Evolutionary conservation across 495 filamentous ascomycete genomes (phyloP).

Genomic region (Penicillium desertorum): DNA sequence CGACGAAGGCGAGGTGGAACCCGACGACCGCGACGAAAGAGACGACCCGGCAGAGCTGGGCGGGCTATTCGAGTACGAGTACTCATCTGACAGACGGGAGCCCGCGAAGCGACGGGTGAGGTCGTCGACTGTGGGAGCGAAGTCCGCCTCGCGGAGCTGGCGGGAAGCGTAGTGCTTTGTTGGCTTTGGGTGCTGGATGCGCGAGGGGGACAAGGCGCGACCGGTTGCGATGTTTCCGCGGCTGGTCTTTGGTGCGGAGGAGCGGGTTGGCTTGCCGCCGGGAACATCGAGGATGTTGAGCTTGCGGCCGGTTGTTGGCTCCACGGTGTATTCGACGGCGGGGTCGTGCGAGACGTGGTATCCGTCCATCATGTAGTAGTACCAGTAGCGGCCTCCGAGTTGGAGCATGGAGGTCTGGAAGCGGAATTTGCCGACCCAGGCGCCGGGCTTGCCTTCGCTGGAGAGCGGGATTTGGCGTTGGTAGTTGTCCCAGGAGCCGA

Average conservation of each 20-base stretch:
- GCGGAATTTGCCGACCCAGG: constrained; percentile 93
- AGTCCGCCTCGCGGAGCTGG: constrained; percentile 77
- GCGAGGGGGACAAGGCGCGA: constrained; percentile 79
- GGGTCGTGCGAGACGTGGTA: constrained; percentile 99
- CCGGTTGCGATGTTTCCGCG: constrained; percentile 73
- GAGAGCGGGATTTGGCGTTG: constrained; percentile 85
- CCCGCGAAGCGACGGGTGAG: constrained; percentile 70
- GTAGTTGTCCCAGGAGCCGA: constrained; percentile 99
- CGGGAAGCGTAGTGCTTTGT: constrained; percentile 80
- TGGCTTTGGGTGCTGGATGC: constrained; percentile 90
- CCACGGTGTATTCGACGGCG: constrained; percentile 80
- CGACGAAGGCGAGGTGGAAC: constrained; percentile 67
- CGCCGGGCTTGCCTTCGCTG: constrained; percentile 81
- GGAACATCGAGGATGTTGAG: constrained; percentile 78
- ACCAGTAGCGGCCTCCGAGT: constrained; percentile 93
- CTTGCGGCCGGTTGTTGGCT: constrained; percentile 95
- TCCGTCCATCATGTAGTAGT: constrained; percentile 99
- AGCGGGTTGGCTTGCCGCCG: constrained; percentile 33
- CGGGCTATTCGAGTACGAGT: constrained; percentile 61
- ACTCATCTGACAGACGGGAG: constrained; percentile 69
- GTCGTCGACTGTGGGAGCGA: constrained; percentile 67
- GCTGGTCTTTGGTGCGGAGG: constrained; percentile 26
- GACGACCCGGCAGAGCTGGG: constrained; percentile 73
- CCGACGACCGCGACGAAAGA: constrained; percentile 69
- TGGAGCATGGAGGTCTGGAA: constrained; percentile 84